Conservation (phyloP, 352 stramenopile species). For the Globisporangium recalcitrans region DNA sequence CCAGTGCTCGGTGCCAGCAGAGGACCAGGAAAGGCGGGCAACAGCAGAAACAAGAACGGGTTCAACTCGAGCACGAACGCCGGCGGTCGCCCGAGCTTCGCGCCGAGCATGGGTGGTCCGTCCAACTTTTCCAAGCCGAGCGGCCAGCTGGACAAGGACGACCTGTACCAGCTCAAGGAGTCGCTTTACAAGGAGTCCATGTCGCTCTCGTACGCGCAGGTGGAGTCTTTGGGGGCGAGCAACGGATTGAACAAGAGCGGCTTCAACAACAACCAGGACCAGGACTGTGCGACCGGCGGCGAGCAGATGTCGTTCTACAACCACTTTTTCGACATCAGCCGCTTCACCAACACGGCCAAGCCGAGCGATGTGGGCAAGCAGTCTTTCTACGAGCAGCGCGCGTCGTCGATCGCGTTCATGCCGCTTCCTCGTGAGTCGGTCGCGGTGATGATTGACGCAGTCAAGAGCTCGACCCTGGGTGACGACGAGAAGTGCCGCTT, state of each 20-base stretch:
- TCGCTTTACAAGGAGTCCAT: constrained; percentile 31
- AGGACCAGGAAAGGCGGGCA: constrained; percentile 18
- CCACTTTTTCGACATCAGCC: constrained; percentile 32
- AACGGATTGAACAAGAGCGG: constrained; percentile 1
- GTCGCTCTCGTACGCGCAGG: constrained; percentile 7
- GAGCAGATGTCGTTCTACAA: constrained; percentile 34
- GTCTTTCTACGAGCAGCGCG: constrained; percentile 12
- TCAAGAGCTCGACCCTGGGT: constrained; percentile 39
- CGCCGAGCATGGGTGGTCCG: constrained; percentile 15
- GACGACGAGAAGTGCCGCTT: constrained; percentile 55
- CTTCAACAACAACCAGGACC: constrained; percentile 6
- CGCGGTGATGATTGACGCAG: constrained; percentile 51
- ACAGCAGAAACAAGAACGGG: neutral
- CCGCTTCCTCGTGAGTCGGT: constrained; percentile 51
- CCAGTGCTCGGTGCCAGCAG: constrained; percentile 8
- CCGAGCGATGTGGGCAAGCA: constrained; percentile 5
- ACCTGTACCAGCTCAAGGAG: constrained; percentile 38
- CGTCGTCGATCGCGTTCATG: constrained; percentile 23
- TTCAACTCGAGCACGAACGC: constrained; percentile 10
- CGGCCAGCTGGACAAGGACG: constrained; percentile 22
- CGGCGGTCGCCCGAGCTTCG: constrained; percentile 23
- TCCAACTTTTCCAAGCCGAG: constrained; percentile 22
- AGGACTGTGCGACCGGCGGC: constrained; percentile 16
- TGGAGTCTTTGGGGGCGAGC: constrained; percentile 2
- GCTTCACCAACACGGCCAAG: constrained; percentile 14